phyloP scores from a whole-genome alignment of 495 filamentous ascomycete genomes.

The Durotheca rogersii region DNA sequence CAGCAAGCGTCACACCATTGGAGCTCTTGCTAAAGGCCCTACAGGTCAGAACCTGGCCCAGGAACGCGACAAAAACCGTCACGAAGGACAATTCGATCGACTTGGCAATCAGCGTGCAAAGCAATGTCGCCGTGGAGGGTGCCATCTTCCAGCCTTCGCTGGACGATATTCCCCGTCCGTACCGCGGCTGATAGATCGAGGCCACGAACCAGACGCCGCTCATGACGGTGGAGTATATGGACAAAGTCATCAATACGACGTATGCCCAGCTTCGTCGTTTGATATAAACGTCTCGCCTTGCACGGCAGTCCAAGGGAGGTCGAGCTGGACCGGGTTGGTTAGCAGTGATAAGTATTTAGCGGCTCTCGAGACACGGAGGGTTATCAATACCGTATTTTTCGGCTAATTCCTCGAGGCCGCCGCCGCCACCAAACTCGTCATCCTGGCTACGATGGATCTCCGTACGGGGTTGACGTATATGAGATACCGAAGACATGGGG shows the following conservation, averaged over 20 bases:
- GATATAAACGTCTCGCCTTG: slow-evolving; percentile 38
- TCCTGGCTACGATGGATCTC: slow-evolving; percentile 1
- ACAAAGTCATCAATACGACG: slow-evolving; percentile 57
- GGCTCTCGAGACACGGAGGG: not conserved
- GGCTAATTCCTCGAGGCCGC: slow-evolving; percentile 15
- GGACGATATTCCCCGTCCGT: slow-evolving; percentile 53
- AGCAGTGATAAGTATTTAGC: not conserved
- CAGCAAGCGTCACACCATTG: slow-evolving; percentile 66
- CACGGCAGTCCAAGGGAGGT: slow-evolving; percentile 31
- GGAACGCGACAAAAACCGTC: slow-evolving; percentile 70
- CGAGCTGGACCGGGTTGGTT: slow-evolving; percentile 8
- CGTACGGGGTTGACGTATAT: not conserved
- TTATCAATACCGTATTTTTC: slow-evolving; percentile 18
- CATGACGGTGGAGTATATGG: slow-evolving; percentile 65
- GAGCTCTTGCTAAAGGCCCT: slow-evolving; percentile 58
- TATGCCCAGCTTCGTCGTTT: slow-evolving; percentile 58
- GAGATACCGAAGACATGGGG: slow-evolving; percentile 7
- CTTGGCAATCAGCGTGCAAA: slow-evolving; percentile 68
- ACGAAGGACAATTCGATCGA: slow-evolving; percentile 75
- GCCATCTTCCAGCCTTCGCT: slow-evolving; percentile 48
- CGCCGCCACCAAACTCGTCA: slow-evolving; percentile 2
- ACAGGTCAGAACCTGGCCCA: slow-evolving; percentile 70
- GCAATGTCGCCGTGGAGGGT: slow-evolving; percentile 58
- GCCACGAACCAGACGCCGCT: slow-evolving; percentile 64
- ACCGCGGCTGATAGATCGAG: slow-evolving; percentile 60